Evolutionary conservation across 352 stramenopile genomes (phyloP).

Genomic region (Phytophthora vignae): DNA sequence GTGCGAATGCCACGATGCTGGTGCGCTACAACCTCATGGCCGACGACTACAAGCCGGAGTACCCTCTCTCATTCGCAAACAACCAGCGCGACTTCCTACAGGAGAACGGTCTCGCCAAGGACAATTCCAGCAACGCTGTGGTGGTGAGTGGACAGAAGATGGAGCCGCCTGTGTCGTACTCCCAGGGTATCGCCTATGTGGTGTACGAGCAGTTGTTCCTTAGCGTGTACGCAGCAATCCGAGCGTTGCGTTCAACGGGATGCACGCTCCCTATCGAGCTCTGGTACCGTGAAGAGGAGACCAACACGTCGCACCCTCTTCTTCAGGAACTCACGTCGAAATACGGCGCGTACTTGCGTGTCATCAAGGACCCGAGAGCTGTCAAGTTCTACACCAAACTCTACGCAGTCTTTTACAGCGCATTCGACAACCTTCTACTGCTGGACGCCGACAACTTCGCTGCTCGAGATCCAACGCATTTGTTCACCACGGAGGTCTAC

Average conservation of each 20-base stretch:
- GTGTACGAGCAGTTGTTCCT: constrained; percentile 62
- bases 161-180: constrained; percentile 24
- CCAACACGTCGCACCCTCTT: constrained; percentile 55
- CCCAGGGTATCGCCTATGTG: constrained; percentile 58
- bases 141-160: constrained; percentile 46
- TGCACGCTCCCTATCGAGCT: constrained; percentile 75
- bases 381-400: constrained; percentile 78
- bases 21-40: constrained; percentile 55
- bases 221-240: constrained; percentile 62
- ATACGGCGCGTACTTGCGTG: constrained; percentile 66
- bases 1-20: constrained; percentile 51
- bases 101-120: constrained; percentile 46
- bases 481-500: constrained; percentile 65
- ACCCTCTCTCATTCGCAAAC: constrained; percentile 36
- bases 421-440: constrained; percentile 75
- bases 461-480: constrained; percentile 63
- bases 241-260: constrained; percentile 47
- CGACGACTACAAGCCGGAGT: constrained; percentile 53
- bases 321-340: constrained; percentile 48
- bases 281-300: constrained; percentile 66
- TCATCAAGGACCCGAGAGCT: constrained; percentile 61
- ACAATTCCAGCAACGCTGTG: constrained; percentile 45
- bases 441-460: constrained; percentile 82
- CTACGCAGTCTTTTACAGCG: constrained; percentile 76
- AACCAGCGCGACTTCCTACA: constrained; percentile 33